Conservation (phyloP, 2,329 filamentous ascomycete species). For the Trichophyton verrucosum region DNA sequence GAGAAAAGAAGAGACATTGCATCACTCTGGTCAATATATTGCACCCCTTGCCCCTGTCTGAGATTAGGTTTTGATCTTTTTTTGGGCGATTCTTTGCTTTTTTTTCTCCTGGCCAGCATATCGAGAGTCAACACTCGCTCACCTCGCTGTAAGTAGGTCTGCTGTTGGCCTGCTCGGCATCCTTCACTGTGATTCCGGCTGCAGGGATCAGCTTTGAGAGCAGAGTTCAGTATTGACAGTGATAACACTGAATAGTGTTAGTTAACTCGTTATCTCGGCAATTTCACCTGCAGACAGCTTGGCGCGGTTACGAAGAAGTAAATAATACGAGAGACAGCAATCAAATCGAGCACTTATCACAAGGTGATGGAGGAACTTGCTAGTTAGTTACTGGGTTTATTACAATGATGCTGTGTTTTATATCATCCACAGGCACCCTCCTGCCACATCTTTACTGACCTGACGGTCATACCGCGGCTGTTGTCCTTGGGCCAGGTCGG, state of each 20-base stretch:
- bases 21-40: no score
- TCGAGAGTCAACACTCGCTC: no score
- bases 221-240: neutral
- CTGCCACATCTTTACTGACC: constrained; percentile 39
- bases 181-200: neutral
- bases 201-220: neutral
- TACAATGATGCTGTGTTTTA: neutral
- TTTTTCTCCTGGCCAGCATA: no score
- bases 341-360: neutral
- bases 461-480: constrained; percentile 36
- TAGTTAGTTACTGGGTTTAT: neutral
- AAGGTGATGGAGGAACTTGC: neutral
- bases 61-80: no score
- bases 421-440: constrained; percentile 21
- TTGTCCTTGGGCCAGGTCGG: constrained; percentile 38
- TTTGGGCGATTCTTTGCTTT: no score
- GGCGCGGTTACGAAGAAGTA: neutral
- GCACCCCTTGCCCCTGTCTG: no score
- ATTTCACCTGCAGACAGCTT: neutral
- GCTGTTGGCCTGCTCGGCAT: neutral
- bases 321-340: neutral
- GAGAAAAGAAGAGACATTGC: no score
- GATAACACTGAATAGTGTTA: neutral
- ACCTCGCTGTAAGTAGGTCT: neutral
- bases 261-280: neutral